Conservation (phyloP, 257 asterid genomes). For the Handroanthus guayacan region DNA sequence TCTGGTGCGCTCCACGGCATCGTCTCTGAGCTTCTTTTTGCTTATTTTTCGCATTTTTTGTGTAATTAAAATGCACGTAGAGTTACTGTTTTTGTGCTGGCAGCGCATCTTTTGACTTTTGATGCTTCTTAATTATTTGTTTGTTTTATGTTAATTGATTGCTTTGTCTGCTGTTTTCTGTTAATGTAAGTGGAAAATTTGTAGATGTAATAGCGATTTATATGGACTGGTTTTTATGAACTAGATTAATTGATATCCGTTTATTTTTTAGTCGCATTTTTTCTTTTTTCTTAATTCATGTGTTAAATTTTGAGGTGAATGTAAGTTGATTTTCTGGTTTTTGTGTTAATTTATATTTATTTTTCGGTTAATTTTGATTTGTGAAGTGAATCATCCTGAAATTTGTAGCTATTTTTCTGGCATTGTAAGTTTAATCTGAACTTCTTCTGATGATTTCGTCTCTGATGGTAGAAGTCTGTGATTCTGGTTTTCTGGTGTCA, state of each 20-base stretch:
- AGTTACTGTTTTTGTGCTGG: constrained; percentile 23
- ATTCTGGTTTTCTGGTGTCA: not conserved
- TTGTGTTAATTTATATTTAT: not conserved
- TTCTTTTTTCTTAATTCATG: not conserved
- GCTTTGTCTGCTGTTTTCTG: not conserved
- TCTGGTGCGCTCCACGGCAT: constrained; percentile 41
- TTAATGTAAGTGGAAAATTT: constrained; percentile 12
- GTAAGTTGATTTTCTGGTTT: constrained; percentile 31
- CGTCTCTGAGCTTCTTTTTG: constrained; percentile 12
- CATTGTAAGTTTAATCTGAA: constrained; percentile 16
- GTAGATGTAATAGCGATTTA: constrained; percentile 25
- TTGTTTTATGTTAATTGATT: constrained; percentile 15
- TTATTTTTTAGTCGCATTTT: not conserved
- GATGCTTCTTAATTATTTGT: constrained; percentile 7
- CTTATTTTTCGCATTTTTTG: constrained; percentile 16
- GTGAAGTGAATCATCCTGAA: constrained; percentile 17
- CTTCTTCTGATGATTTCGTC: constrained; percentile 19
- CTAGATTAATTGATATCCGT: constrained; percentile 7
- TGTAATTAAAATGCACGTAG: constrained; percentile 22
- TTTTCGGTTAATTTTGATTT: constrained; percentile 19
- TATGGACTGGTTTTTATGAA: constrained; percentile 18
- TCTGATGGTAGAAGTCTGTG: constrained; percentile 19
- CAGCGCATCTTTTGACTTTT: constrained; percentile 24
- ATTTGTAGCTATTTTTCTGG: not conserved
- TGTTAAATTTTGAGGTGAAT: constrained; percentile 19